These are phyloP conservation scores for Metschnikowia gelsemii DNA, from an alignment of 805 yeast genomes.

Conservation along the genomic window DNA sequence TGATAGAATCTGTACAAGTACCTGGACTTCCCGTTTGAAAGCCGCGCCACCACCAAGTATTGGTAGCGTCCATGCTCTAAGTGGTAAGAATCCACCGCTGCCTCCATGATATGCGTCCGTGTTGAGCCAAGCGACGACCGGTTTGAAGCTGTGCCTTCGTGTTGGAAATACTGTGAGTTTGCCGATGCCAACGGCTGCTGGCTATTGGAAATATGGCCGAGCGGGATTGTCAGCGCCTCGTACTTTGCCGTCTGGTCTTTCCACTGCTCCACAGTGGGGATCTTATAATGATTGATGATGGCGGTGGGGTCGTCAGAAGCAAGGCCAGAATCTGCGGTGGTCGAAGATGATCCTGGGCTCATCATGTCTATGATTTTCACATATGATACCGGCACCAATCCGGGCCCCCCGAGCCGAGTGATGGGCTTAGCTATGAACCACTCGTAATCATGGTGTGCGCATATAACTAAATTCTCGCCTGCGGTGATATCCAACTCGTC, in stretches of 20 bases:
- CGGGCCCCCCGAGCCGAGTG: conserved; percentile 94
- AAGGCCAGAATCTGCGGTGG: too few relatives aligned
- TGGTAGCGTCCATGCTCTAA: conserved; percentile 86
- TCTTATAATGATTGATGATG: conserved; percentile 59
- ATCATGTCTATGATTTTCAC: conserved; percentile 81
- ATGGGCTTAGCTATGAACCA: conserved; percentile 99
- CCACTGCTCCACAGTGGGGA: conserved; percentile 97
- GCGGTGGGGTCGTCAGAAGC: conserved; percentile 48
- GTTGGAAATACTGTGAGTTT: conserved; percentile 39
- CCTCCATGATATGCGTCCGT: conserved; percentile 49
- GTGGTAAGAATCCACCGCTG: conserved; percentile 75
- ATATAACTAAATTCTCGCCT: conserved; percentile 87
- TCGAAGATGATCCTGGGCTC: conserved; percentile 25
- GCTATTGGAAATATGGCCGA: conserved; percentile 47
- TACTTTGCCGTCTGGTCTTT: conserved; percentile 85
- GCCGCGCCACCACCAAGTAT: conserved; percentile 69
- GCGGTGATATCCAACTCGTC: conserved; percentile 84
- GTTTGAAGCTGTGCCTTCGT: conserved; percentile 23
- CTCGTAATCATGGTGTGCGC: conserved; percentile 95
- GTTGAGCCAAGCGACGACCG: conserved; percentile 34
- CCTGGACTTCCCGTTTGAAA: conserved; percentile 67
- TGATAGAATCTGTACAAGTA: conserved; percentile 86
- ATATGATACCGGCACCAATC: conserved; percentile 88
- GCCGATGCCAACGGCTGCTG: conserved; percentile 32
- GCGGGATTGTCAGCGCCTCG: conserved; percentile 82